Evolutionary conservation across 129 eudicot species (phyloP), one percentile per base, ranked within the genome.

Genomic region (Centella asiatica): DNA sequence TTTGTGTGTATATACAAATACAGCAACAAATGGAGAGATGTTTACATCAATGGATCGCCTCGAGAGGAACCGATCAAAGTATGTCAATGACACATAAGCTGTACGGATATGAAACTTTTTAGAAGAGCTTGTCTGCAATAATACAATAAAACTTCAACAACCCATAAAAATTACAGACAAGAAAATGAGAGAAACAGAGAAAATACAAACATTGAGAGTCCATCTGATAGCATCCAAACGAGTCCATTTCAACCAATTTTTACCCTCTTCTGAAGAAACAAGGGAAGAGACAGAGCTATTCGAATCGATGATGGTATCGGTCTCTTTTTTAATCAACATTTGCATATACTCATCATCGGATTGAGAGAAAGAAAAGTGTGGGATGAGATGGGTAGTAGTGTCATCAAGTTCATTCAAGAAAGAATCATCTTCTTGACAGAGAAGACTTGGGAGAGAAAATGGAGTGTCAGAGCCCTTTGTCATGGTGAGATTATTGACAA

Each of bases 81-180:
- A 89, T n/a, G 78, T 63, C 82, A 89, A 19, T 48, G 95, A 78
- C 24, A 89, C 78, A 80, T 80, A 85, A 57, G 92, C 93, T 26
- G 97, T 89, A 48, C 80, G 74, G 54, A 68, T 69, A 29, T 76
- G 88, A 60, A 77, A 80, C 70, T 92, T 89, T 54, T 82, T 77
- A 29, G 50, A 60, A 45, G 74, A 80, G 51, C 79, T 78, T n/a
- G 81, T 76, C 97, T 89, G 87, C 80, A 70, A 9, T 20, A 73
- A 61, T 22, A 42, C 0, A 25, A 42, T 3, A 33, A 34, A 18
- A 6, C 39, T 10, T 50, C 25, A 15, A 66, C 23, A 24, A 66
- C 19, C 39, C 28, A 46, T 22, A 23, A 47, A 17, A 44, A 48
- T 25, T 13, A 64, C 45, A 66, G 47, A 55, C 1, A 40, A 47